Conservation (phyloP, 1,139 yeast genomes). For the Wickerhamiella pararugosa region DNA sequence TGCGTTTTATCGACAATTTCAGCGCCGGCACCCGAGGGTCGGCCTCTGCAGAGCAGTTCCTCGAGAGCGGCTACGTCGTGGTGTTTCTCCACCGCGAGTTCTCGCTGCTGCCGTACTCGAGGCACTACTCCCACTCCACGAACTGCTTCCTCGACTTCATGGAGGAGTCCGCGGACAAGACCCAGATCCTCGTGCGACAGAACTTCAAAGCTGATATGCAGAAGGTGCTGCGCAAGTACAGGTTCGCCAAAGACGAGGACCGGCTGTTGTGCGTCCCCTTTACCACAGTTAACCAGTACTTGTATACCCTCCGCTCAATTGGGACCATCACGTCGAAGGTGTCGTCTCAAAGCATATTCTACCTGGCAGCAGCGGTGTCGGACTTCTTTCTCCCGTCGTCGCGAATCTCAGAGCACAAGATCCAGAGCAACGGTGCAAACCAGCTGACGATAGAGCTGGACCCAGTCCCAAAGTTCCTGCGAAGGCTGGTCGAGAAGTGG, state of each 20-base stretch:
- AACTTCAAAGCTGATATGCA: conserved; percentile 50
- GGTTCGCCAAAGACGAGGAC: conserved; percentile 41
- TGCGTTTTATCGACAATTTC: conserved; percentile 88
- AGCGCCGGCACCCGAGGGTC: conserved; percentile 98
- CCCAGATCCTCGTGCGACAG: conserved; percentile 34
- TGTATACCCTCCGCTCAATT: conserved; percentile 61
- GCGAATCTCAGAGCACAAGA: conserved; percentile 80
- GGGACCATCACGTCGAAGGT: conserved; percentile 43
- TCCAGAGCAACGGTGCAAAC: conserved; percentile 56
- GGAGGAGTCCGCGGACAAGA: conserved; percentile 23
- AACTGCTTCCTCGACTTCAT: conserved; percentile 77
- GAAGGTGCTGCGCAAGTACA: conserved; percentile 46
- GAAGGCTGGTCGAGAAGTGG: conserved; percentile 84
- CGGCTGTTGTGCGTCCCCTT: conserved; percentile 62
- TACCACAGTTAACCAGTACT: conserved; percentile 88
- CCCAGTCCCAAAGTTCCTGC: conserved; percentile 89
- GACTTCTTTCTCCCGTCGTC: conserved; percentile 87
- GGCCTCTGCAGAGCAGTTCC: conserved; percentile 80
- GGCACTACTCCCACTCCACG: conserved; percentile 77
- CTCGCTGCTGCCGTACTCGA: conserved; percentile 76
- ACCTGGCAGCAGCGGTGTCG: conserved; percentile 93
- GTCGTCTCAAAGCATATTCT: conserved; percentile 43
- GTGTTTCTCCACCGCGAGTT: conserved; percentile 86
- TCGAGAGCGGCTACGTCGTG: conserved; percentile 78
- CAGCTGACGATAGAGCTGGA: conserved; percentile 73